Evolutionary conservation across 306 rosid species (phyloP), one percentile per base, ranked within the genome.

Genomic region (Prunus campanulata): DNA sequence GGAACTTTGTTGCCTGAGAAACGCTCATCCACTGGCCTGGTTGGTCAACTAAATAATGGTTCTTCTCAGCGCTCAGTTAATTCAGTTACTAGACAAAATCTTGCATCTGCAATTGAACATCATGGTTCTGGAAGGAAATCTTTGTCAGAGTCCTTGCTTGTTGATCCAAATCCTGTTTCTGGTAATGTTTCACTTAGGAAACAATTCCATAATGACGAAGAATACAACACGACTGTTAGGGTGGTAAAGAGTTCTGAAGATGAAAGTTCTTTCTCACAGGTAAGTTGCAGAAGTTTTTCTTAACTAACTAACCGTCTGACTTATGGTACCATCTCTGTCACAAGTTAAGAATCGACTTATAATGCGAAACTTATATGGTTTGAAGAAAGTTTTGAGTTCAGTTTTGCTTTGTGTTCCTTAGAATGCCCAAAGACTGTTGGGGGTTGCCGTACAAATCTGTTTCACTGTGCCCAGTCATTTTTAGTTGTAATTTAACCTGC

Each of bases 81-180:
- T 78, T 83, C 93, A 6, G 89, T 82, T 77, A 86, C 83, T 73
- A 82, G 90, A 85, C 90, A 87, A 88, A 91, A 90, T 88, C 80
- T 90, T 75, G 94, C 90, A 66, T 88, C 98, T 59, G 89, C 87
- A 74, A 84, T 86, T 70, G 97, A 90, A 54, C 96, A 78, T 12
- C 85, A 90, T 81, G 93, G 98, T 74, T 93, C 96, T 66, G 98
- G 97, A 77, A 86, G 98, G 85, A 90, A 85, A 84, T 93, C 98
- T 72, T 79, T 91, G 76, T 93, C 98, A 4, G 96, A 90, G 57
- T 83, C 92, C 77, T 70, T 87, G 47, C 80, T 83, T 75, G 39
- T 68, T 11, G 94, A 91, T 84, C 83, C 85, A 62, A 84, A 68
- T 86, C 78, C 85, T 61, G 87, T 66, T 73, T 61, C 93, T 49